Conservation (phyloP, 169 alveolate genomes). For the Haemoproteus tartakovskyi region DNA sequence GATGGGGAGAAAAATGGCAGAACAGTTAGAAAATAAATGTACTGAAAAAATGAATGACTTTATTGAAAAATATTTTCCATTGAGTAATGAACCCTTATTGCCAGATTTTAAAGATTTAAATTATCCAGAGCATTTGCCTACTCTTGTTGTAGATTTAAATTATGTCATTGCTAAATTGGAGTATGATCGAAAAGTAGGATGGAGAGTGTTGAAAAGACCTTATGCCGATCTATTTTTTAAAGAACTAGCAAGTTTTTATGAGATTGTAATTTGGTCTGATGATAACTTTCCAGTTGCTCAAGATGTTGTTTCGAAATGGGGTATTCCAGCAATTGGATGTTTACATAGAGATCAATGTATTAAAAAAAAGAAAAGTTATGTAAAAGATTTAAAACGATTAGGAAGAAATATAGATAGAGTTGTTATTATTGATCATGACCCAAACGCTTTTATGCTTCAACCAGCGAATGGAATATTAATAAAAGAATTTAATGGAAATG, state of each 20-base stretch:
- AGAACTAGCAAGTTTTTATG: conserved; percentile 86
- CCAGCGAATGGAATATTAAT: conserved; percentile 81
- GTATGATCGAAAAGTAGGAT: conserved; percentile 84
- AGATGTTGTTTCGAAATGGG: conserved; percentile 87
- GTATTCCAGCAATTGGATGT: conserved; percentile 87
- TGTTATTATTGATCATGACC: conserved; percentile 84
- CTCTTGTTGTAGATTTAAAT: conserved; percentile 87
- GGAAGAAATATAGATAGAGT: conserved; percentile 86
- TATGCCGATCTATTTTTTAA: conserved; percentile 87
- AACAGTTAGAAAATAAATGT: conserved; percentile 43
- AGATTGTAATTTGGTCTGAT: conserved; percentile 92
- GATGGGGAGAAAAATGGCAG: conserved; percentile 15
- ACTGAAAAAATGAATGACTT: conserved; percentile 34
- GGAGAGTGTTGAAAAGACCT: conserved; percentile 91
- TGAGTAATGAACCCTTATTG: conserved; percentile 81
- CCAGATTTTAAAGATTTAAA: conserved; percentile 86
- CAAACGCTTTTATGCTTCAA: conserved; percentile 78
- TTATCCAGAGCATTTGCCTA: conserved; percentile 88
- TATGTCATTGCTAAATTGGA: conserved; percentile 84
- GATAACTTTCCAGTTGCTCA: conserved; percentile 87
- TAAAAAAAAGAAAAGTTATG: conserved; percentile 74
- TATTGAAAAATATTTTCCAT: conserved; percentile 69
- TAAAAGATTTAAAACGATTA: conserved; percentile 80
- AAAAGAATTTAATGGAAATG: conserved; percentile 82
- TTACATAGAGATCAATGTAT: conserved; percentile 84